Evolutionary conservation across 2,329 filamentous ascomycete genomes (phyloP).

Genomic region (Botrytis porri): DNA sequence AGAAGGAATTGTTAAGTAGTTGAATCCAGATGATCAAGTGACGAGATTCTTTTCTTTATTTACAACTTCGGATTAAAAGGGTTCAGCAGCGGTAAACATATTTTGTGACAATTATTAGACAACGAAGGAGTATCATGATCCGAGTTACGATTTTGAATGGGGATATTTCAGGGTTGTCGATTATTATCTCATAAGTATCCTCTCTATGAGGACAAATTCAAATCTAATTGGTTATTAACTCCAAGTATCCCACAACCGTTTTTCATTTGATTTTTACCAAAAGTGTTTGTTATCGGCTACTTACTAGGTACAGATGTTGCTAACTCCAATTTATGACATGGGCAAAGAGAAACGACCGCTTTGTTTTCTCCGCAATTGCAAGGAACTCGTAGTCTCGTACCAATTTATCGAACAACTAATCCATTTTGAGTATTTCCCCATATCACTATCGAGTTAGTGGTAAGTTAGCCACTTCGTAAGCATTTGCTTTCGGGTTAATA

Average conservation of each 20-base stretch:
- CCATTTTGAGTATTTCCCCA: not conserved
- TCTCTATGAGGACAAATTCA: not conserved
- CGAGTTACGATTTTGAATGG: not conserved
- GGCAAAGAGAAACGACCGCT: not conserved
- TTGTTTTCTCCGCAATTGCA: conserved; percentile 14
- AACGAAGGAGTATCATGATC: not conserved
- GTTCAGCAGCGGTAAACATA: not conserved
- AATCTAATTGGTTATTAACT: not conserved
- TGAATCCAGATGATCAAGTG: not conserved
- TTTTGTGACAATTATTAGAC: not conserved
- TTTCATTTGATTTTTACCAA: not conserved
- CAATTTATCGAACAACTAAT: not conserved
- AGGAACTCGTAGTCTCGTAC: not conserved
- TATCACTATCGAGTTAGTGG: not conserved
- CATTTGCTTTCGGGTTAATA: not conserved
- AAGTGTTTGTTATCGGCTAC: conserved; percentile 6
- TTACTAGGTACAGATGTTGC: not conserved
- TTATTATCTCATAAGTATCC: not conserved
- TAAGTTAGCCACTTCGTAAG: not conserved
- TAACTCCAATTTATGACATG: not conserved
- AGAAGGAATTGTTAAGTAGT: not conserved
- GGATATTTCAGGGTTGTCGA: not conserved
- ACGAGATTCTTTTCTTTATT: not conserved
- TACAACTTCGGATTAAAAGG: not conserved
- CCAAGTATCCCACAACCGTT: not conserved